A percentile compares a stretch with the other conserved stretches of the same genome.
phyloP scores from a whole-genome alignment of 192 early-diverging fungal species.

The Ambispora gerdemannii region DNA sequence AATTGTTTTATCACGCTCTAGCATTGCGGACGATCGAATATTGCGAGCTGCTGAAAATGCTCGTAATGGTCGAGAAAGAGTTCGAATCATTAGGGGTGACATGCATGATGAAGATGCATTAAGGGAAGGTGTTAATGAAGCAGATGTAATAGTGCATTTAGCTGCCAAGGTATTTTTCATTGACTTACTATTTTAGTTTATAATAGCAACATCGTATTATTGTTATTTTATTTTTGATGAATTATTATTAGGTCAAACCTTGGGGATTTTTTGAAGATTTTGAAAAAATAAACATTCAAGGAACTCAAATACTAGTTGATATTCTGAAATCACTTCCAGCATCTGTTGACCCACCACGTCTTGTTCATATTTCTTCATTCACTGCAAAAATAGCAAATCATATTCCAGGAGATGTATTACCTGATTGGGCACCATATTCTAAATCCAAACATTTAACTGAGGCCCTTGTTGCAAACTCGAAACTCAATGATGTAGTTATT shows the following conservation, averaged over 20 bases:
- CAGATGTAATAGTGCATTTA: conserved; percentile 12
- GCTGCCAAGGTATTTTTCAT: conserved; percentile 10
- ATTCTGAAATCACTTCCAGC: neutral
- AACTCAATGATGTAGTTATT: neutral
- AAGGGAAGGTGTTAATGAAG: conserved; percentile 11
- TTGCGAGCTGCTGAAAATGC: neutral
- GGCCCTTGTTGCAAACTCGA: neutral
- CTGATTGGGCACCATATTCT: conserved; percentile 28
- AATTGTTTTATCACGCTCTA: conserved; percentile 13
- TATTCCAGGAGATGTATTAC: conserved; percentile 11
- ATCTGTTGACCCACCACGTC: conserved; percentile 7
- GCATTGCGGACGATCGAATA: conserved; percentile 6
- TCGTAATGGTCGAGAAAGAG: neutral
- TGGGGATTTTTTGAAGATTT: conserved; percentile 13
- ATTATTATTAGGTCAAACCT: conserved; percentile 2
- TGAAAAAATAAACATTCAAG: conserved; percentile 21
- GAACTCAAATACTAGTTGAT: neutral
- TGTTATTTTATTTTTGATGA: neutral
- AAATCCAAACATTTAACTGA: conserved; percentile 25
- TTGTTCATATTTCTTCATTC: conserved; percentile 23
- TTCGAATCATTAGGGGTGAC: conserved; percentile 17
- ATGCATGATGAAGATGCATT: conserved; percentile 18
- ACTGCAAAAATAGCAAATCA: conserved; percentile 4
- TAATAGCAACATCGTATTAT: too few species aligned
- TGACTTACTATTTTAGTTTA: neutral